Conservation (phyloP, 345 rosid species). For the Euphorbia peplus region DNA sequence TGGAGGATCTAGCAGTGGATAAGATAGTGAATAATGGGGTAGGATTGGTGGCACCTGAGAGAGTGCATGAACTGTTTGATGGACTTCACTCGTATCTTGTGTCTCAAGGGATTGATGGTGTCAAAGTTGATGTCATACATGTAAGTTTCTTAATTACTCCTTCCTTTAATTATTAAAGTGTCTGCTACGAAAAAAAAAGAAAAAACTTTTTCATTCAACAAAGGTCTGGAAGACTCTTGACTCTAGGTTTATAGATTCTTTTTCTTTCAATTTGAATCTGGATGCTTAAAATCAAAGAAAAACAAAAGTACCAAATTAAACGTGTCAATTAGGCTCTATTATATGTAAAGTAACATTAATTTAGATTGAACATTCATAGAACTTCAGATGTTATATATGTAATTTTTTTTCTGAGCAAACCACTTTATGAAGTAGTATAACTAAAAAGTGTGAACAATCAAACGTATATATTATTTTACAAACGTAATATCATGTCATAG, state of each 20-base stretch:
- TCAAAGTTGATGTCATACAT: slow-evolving; percentile 93
- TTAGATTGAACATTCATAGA: too few species aligned
- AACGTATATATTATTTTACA: too few species aligned
- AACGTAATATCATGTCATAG: too few species aligned
- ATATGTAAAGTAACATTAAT: too few species aligned
- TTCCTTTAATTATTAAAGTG: not conserved
- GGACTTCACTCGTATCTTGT: slow-evolving; percentile 77
- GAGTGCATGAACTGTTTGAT: slow-evolving; percentile 55
- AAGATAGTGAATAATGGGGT: slow-evolving; percentile 66
- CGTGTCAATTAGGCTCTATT: too few species aligned
- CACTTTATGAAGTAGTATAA: too few species aligned
- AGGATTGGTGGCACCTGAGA: slow-evolving; percentile 71
- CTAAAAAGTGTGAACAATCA: too few species aligned
- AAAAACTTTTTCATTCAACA: too few species aligned
- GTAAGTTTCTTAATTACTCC: slow-evolving; percentile 38
- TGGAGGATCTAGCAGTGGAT: slow-evolving; percentile 91
- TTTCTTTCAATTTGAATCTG: not conserved
- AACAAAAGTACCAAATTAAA: not conserved
- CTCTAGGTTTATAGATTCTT: not conserved
- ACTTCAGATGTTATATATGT: too few species aligned
- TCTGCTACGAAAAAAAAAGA: too few species aligned
- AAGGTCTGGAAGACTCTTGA: not conserved
- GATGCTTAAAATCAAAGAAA: not conserved
- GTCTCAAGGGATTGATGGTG: slow-evolving; percentile 76
- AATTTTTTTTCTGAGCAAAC: too few species aligned